Evolutionary conservation across 1,284 basidiomycete species (phyloP), one percentile per base, ranked within the genome.

Genomic region (Ustilago trichophora): DNA sequence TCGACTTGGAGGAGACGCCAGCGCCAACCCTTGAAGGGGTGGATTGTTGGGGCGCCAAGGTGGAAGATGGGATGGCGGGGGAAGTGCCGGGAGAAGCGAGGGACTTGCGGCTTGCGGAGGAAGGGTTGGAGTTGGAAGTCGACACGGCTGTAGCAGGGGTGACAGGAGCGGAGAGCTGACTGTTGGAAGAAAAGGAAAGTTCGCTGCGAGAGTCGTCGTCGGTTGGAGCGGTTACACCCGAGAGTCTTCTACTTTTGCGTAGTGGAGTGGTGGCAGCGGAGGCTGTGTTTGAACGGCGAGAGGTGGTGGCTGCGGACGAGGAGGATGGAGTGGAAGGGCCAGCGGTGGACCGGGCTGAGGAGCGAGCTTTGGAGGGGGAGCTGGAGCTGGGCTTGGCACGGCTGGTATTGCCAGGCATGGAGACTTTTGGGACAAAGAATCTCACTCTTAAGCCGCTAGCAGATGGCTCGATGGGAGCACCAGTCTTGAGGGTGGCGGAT

Each of bases 341-440:
- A 21, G 44, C 25, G 19, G 53, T n/a, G 25, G 43, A 24, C 26
- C 34, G 52, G 32, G 41, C 37, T 50, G 24, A 48, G 41, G 60
- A 49, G 41, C 53, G 60, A 57, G 54, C 40, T 52, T 52, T 64
- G 53, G 60, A 47, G 26, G 60, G 49, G 60, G 60, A 64, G 49
- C 49, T 64, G 60, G n/a, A n/a, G n/a, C n/a, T n/a, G n/a, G 50
- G 29, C 53, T 57, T 56, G 33, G 40, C 32, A 32, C 49, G 53
- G 36, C 44, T 64, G 53, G 45, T 53, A 57, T 64, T 49, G 45
- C 55, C 36, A 64, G 60, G 60, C 60, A 64, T 64, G 48, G 60
- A 57, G 54, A 43, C 44, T 46, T 7, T 7, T 29, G 27, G 27
- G 27, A 8, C 27, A 29, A 13, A 29, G 13, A 29, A n/a, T n/a